Evolutionary conservation across 805 yeast species (phyloP), one percentile per base, ranked within the genome.

Genomic region (Myxozyma monticola): DNA sequence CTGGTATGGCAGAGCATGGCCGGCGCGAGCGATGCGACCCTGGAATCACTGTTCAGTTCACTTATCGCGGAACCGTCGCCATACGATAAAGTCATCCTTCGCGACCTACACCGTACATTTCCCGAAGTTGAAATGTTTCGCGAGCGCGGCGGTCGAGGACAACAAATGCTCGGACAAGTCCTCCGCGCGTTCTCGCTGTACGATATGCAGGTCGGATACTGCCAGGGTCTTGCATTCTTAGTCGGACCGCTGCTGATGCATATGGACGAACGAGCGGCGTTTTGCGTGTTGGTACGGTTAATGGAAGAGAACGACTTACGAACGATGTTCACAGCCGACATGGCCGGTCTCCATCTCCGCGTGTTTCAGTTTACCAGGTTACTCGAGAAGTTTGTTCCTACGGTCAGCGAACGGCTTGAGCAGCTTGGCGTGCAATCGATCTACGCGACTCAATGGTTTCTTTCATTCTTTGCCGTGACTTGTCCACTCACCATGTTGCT

Each of bases 161-260:
- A 77, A 45, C 54, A 61, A 8, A 70, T 71, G 55, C 74, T 81
- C 49, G 80, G 79, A 33, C 75, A 76, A 24, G 75, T 81, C 26
- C 68, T 81, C 52, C 78, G 81, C 49, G 85, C 84, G 0, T 81
- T 77, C 59, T 79, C 82, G 42, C 77, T 80, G 56, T 81, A 79
- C 61, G 85, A 81, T 65, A 74, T 75, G 45, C 83, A 81, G 57
- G 76, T 81, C 57, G 87, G 87, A 9, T 81, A 81, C 61, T 81
- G 87, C 62, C 87, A 81, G 63, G 87, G 87, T 5, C 67, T 82
- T 17, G 74, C 83, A 22, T 82, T 82, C 59, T 67, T 81, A 38
- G 84, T 80, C 10, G 85, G 84, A 1, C 80, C 81, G 3, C 67
- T 81, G 33, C 70, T 76, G 51, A 73, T 73, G 60, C 75, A 74